These are phyloP conservation scores for Fraxinus sp. DNA, from an alignment of 305 asterid genomes.

Conservation along the genomic window DNA sequence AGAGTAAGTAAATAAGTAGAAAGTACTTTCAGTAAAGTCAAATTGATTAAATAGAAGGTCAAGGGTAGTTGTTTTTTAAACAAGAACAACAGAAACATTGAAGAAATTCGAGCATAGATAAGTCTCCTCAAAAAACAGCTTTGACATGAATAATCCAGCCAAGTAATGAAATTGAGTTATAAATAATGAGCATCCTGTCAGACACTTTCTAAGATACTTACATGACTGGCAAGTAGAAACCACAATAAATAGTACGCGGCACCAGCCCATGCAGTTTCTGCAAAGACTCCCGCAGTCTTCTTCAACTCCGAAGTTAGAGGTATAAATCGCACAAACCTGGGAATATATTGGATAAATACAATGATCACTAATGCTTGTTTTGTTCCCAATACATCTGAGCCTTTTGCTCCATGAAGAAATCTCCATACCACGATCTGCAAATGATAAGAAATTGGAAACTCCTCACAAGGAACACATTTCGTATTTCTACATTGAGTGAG, in stretches of 20 bases:
- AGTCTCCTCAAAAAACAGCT: neutral
- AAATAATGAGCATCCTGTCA: neutral
- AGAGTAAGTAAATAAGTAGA: neutral
- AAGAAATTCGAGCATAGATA: neutral
- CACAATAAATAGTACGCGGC: constrained; percentile 88
- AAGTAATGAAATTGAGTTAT: constrained; percentile 1
- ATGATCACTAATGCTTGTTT: constrained; percentile 66
- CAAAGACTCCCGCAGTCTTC: constrained; percentile 90
- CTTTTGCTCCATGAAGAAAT: constrained; percentile 60
- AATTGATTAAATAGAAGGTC: neutral
- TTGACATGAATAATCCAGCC: neutral
- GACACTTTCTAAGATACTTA: constrained; percentile 39
- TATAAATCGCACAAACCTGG: constrained; percentile 68
- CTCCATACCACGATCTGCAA: constrained; percentile 83
- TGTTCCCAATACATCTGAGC: constrained; percentile 73
- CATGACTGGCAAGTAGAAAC: constrained; percentile 96
- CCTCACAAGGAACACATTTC: neutral
- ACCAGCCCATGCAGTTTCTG: constrained; percentile 99
- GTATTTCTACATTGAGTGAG: constrained; percentile 1
- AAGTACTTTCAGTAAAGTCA: neutral
- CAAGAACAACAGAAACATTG: neutral
- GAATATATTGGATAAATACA: constrained; percentile 74
- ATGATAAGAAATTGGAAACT: constrained; percentile 19
- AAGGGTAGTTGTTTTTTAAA: neutral
- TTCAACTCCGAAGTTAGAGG: constrained; percentile 88